These are phyloP conservation scores for Hyaloscypha variabilis DNA, from an alignment of 495 filamentous ascomycete species.

Conservation along the genomic window DNA sequence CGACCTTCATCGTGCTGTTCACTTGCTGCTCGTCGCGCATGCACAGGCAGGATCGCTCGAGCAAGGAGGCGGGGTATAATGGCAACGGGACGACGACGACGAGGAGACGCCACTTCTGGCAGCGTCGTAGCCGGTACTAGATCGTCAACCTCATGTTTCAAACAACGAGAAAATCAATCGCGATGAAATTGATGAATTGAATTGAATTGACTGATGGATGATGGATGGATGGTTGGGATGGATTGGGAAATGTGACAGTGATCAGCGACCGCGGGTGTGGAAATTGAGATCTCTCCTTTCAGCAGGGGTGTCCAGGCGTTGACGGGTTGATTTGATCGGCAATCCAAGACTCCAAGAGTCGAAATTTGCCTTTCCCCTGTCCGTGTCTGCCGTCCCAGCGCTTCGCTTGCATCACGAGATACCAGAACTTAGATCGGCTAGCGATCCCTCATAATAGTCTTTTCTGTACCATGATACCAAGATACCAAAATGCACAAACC, in stretches of 20 bases:
- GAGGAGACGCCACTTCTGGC: conserved; percentile 27
- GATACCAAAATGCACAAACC: neutral
- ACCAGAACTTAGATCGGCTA: conserved; percentile 5
- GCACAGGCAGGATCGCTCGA: conserved; percentile 13
- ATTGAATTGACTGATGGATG: no score
- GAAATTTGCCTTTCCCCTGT: no score
- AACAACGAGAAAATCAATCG: neutral
- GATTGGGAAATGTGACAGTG: neutral
- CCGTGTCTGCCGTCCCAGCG: neutral
- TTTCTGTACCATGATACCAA: conserved; percentile 12
- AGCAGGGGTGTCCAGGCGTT: neutral
- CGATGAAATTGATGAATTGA: no score
- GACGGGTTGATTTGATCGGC: conserved; percentile 6
- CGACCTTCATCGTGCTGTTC: conserved; percentile 56
- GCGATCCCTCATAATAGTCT: conserved; percentile 3
- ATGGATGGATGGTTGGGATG: no score
- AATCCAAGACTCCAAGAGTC: no score
- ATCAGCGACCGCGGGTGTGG: neutral
- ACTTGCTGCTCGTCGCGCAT: conserved; percentile 48
- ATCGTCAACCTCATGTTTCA: neutral
- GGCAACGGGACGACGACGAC: conserved; percentile 23
- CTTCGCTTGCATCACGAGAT: neutral
- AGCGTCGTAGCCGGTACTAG: conserved; percentile 26
- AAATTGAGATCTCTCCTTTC: neutral
- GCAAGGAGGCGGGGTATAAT: conserved; percentile 21